Evolutionary conservation across 2,329 filamentous ascomycete genomes (phyloP).

Genomic region (Arthrobotrys sphaeroides): DNA sequence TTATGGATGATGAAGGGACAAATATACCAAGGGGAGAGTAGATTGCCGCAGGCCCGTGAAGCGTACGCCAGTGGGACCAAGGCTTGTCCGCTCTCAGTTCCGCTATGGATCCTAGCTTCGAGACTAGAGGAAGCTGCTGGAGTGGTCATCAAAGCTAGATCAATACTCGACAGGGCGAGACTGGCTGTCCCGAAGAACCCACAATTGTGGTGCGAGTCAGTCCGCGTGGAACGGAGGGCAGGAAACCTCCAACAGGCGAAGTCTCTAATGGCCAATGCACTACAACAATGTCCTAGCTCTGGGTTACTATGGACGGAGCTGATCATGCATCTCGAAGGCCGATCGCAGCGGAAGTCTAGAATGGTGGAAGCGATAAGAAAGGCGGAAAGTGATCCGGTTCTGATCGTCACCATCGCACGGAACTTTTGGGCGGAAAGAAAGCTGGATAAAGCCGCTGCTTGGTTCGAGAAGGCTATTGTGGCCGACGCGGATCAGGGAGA

Average conservation of each 20-base stretch:
- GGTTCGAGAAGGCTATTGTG: slow-evolving; percentile 96
- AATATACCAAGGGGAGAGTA: slow-evolving; percentile 86
- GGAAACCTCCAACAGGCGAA: slow-evolving; percentile 85
- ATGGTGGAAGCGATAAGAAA: slow-evolving; percentile 96
- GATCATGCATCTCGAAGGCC: slow-evolving; percentile 91
- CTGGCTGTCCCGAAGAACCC: slow-evolving; percentile 85
- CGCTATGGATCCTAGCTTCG: slow-evolving; percentile 88
- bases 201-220: slow-evolving; percentile 90
- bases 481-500: slow-evolving; percentile 88
- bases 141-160: slow-evolving; percentile 87
- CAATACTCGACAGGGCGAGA: slow-evolving; percentile 88
- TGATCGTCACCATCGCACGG: slow-evolving; percentile 90
- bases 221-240: slow-evolving; percentile 87
- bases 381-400: slow-evolving; percentile 86
- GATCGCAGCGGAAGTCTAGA: slow-evolving; percentile 90
- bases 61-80: slow-evolving; percentile 89
- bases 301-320: slow-evolving; percentile 92
- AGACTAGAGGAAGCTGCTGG: slow-evolving; percentile 87
- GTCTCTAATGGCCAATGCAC: slow-evolving; percentile 88
- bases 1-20: slow-evolving; percentile 99
- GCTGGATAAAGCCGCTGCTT: slow-evolving; percentile 91
- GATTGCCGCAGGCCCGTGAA: slow-evolving; percentile 84
- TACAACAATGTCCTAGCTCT: slow-evolving; percentile 88
- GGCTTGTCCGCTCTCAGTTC: slow-evolving; percentile 81
- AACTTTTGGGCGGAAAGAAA: slow-evolving; percentile 96